phyloP scores from a whole-genome alignment of 306 rosid species.

The Sindora glabra region DNA sequence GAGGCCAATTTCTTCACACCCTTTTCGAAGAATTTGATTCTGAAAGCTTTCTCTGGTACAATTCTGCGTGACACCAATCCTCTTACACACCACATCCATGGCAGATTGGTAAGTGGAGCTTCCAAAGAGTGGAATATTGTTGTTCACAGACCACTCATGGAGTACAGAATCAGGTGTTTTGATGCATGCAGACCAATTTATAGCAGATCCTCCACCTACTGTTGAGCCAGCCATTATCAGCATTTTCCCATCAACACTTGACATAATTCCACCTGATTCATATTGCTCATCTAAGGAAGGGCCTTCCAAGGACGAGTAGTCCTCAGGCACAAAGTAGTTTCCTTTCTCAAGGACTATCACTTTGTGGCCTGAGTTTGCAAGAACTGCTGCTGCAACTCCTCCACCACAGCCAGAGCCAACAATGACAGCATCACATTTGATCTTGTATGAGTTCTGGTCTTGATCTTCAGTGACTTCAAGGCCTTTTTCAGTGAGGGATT shows the following conservation, averaged over 20 bases:
- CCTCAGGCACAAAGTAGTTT: conserved; percentile 64
- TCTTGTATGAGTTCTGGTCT: conserved; percentile 33
- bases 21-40: conserved; percentile 60
- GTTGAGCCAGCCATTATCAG: conserved; percentile 84
- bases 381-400: conserved; percentile 94
- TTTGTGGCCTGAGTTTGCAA: conserved; percentile 73
- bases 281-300: conserved; percentile 66
- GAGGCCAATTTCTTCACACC: conserved; percentile 67
- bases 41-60: conserved; percentile 54
- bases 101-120: conserved; percentile 60
- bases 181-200: conserved; percentile 93
- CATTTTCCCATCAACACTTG: conserved; percentile 61
- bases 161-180: conserved; percentile 67
- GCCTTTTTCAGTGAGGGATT: conserved; percentile 58
- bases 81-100: conserved; percentile 64
- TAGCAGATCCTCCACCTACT: conserved; percentile 88
- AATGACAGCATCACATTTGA: conserved; percentile 81
- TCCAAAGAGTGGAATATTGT: conserved; percentile 51
- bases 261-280: conserved; percentile 54
- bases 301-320: conserved; percentile 81
- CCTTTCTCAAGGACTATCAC: conserved; percentile 84
- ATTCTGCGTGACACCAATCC: conserved; percentile 61
- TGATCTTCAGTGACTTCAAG: conserved; percentile 46
- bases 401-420: conserved; percentile 95
- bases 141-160: conserved; percentile 63